Conservation (phyloP, 108 stramenopile species). For the Fragilariopsis cylindrus region DNA sequence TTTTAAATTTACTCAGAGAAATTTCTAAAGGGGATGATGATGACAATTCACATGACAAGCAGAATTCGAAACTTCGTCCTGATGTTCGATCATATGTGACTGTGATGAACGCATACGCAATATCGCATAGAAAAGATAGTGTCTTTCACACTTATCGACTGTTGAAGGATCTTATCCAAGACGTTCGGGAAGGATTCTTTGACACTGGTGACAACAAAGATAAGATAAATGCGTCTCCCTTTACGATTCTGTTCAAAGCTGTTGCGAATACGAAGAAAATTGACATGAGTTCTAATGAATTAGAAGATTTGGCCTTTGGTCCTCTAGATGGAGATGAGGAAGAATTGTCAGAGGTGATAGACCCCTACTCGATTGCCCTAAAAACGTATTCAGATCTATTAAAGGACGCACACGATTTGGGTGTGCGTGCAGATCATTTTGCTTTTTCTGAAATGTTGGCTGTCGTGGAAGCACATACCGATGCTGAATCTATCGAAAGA, state of each 20-base stretch:
- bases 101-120: slow-evolving; percentile 51
- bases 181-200: slow-evolving; percentile 13
- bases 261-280: slow-evolving; percentile 15
- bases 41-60: not conserved
- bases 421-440: slow-evolving; percentile 42
- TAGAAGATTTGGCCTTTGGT: not conserved
- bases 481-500: slow-evolving; percentile 43
- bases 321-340: slow-evolving; percentile 7
- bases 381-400: slow-evolving; percentile 38
- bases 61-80: slow-evolving; percentile 5
- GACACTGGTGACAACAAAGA: slow-evolving; percentile 8
- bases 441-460: slow-evolving; percentile 44
- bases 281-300: not conserved
- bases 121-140: slow-evolving; percentile 27
- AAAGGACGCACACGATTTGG: slow-evolving; percentile 34
- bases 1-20: slow-evolving; percentile 31
- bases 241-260: slow-evolving; percentile 48
- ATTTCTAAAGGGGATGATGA: slow-evolving; percentile 2
- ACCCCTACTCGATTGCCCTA: slow-evolving; percentile 46
- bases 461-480: slow-evolving; percentile 35
- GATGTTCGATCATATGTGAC: slow-evolving; percentile 43
- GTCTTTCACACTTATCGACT: slow-evolving; percentile 29
- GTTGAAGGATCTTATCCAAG: slow-evolving; percentile 24
- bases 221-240: slow-evolving; percentile 34
- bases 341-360: not conserved